Base-by-base conservation (phyloP, 1,284 basidiomycete species). In the Paramarasmius palmivorus region DNA sequence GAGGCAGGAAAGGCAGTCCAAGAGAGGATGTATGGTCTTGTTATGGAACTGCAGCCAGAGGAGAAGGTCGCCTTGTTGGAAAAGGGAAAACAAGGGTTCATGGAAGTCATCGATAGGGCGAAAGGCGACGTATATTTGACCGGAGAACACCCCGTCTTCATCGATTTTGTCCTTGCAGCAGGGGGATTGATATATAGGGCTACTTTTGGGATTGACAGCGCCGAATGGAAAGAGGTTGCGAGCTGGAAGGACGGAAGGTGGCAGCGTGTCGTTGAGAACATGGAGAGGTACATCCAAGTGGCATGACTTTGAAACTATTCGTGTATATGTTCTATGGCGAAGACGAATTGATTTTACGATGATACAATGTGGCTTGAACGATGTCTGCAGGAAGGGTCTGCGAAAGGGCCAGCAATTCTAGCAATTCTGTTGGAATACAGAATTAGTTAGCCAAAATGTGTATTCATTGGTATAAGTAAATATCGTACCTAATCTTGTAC, bases 21-120 rank as follows among this genome's bases (percentile, higher is more conserved):
- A 58, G 68, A 35, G 62, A 67, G 35, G 61, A 57, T 8, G 40
- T n/a, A 8, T 65, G 60, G 39, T 65, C 61, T 60, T 50, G 61
- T 75, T 3, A 70, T 72, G 42, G 66, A 66, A 44, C 59, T 71
- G 39, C 64, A 44, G 34, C 63, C 68, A 7, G 55, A 61, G 1
- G 46, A 57, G 45, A 58, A 68, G 36, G 56, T 61, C 0, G 63
- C 37, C 8, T 61, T 66, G 34, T 54, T 67, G 61, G 60, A 54
- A 22, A 63, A 60, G 50, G 48, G 58, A 2, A 63, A 63, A 59
- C 60, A 59, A 20, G 68, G 53, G 1, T 34, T 72, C 25, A 50
- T 39, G 1, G 56, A 57, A 3, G 50, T 74, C 0, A 60, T 63
- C 2, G 37, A 49, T 20, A 61, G 60, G 59, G 59, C 70, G 55